Evolutionary conservation across 306 rosid genomes (phyloP).

Genomic region (Casuarina equisetifolia): DNA sequence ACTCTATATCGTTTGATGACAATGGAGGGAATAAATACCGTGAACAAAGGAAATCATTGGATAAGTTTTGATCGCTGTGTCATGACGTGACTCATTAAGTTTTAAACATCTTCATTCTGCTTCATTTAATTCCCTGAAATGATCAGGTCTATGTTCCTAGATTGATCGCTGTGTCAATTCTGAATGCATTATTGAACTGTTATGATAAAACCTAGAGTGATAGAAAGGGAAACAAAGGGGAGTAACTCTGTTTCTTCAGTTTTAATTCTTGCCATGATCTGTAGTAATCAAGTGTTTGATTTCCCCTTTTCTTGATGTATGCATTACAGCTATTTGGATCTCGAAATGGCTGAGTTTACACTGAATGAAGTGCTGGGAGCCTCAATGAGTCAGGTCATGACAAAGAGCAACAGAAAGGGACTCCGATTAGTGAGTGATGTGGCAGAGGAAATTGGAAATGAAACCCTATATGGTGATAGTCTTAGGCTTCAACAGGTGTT

Average conservation of each 20-base stretch:
- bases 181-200: neutral
- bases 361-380: constrained; percentile 69
- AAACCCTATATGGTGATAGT: constrained; percentile 74
- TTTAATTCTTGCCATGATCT: constrained; percentile 23
- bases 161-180: neutral
- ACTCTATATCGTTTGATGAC: neutral
- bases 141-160: neutral
- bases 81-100: too few relatives aligned
- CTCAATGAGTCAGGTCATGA: constrained; percentile 74
- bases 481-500: constrained; percentile 86
- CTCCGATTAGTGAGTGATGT: constrained; percentile 68
- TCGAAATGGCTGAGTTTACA: constrained; percentile 90
- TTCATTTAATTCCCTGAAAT: neutral
- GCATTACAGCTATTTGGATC: constrained; percentile 63
- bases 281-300: constrained; percentile 12
- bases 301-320: constrained; percentile 18
- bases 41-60: neutral
- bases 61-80: neutral
- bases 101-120: neutral
- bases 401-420: constrained; percentile 54
- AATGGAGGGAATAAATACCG: neutral
- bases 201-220: neutral
- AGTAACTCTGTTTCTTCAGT: constrained; percentile 5
- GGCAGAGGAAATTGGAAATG: constrained; percentile 44
- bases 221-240: neutral